Evolutionary conservation across 148 eudicot species (phyloP), one percentile per base, ranked within the genome.

Genomic region (Linanthus parryae): DNA sequence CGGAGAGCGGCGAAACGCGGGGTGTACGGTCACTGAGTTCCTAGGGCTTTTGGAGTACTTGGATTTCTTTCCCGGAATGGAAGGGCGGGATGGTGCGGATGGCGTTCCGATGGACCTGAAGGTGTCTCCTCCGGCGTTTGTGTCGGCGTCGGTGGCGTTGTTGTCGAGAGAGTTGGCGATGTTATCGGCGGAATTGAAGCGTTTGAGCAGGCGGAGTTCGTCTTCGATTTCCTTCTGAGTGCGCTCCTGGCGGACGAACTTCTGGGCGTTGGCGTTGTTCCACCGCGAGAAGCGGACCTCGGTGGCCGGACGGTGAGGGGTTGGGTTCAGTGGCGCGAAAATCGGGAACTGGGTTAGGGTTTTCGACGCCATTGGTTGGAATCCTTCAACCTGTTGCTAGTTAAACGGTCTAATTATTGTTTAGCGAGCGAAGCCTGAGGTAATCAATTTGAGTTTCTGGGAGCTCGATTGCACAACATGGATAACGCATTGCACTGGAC

Each of bases 211-310:
- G 60, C 92, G 85, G 60, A 83, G 55, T 36, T 85, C 75, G 70
- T 81, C 85, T 59, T 91, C 97, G 31, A 76, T 71, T 36, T 75
- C 56, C 14, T 78, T 61, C 48, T 81, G 92, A 21, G 73, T 54
- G 28, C 77, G 81, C 23, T 67, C 69, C 9, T 48, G 74, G 46
- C 66, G 79, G 72, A 26, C 47, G 73, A 77, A 80, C 29, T 72
- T 63, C 13, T 73, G 77, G 45, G 95, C 85, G 83, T 89, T 82
- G 54, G 95, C 78, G 70, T 85, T 81, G 83, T 91, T 81, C 97
- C 95, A 91, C 23, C 95, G 75, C 0, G 97, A 77, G 65, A 91
- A 86, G 48, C 88, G 88, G 65, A 91, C 35, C 55, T 66, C 85
- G 45, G 82, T 75, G 61, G 74, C 26, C 24, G 52, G 63, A 55